Conservation (phyloP, 2,329 filamentous ascomycete genomes). For the Beauveria pseudobassiana region DNA sequence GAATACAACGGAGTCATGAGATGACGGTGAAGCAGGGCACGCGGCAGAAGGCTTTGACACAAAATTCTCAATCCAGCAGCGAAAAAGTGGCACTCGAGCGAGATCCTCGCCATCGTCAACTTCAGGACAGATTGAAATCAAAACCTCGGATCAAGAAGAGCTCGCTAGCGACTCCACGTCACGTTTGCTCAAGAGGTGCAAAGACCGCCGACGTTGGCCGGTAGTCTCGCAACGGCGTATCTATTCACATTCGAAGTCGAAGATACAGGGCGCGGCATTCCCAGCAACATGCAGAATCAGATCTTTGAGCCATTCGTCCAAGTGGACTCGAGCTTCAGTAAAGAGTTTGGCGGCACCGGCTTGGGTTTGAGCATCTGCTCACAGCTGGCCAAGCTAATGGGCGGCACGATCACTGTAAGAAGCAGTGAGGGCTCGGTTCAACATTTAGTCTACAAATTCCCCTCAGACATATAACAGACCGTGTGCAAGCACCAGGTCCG, state of each 20-base stretch:
- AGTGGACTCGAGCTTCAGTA: conserved; percentile 81
- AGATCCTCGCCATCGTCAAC: too few species aligned
- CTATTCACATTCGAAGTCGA: conserved; percentile 82
- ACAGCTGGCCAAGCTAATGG: conserved; percentile 78
- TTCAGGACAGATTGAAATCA: too few species aligned
- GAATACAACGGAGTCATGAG: conserved; percentile 67
- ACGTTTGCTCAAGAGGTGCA: neutral
- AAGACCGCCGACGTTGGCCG: conserved; percentile 2
- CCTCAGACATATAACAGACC: conserved; percentile 65
- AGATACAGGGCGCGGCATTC: conserved; percentile 82
- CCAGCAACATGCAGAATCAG: conserved; percentile 65
- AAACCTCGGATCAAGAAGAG: neutral
- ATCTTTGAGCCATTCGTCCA: conserved; percentile 95
- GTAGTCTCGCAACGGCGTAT: conserved; percentile 53
- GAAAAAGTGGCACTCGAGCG: neutral
- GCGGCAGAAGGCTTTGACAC: neutral
- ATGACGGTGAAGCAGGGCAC: conserved; percentile 2
- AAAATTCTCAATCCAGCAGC: neutral
- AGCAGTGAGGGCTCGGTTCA: conserved; percentile 67
- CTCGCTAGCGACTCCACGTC: neutral
- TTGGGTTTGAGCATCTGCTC: conserved; percentile 84
- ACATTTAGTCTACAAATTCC: conserved; percentile 80
- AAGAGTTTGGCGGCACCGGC: conserved; percentile 84
- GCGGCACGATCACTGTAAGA: conserved; percentile 62
- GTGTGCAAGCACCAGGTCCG: conserved; percentile 30